Evolutionary conservation across 2,329 filamentous ascomycete genomes (phyloP).

Genomic region (Apiospora malaysiana): DNA sequence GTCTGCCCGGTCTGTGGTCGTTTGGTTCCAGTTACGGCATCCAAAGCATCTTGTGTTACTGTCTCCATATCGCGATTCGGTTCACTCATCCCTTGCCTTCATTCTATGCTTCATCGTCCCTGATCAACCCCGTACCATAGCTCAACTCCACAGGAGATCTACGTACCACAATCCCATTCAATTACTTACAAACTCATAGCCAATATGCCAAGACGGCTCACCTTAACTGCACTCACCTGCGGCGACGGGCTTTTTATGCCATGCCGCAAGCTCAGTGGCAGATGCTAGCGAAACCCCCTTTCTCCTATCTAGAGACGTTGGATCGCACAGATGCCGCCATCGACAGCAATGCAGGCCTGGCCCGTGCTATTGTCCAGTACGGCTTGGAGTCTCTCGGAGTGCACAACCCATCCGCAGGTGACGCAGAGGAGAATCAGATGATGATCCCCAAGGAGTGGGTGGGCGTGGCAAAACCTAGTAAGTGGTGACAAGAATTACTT

Average conservation of each 20-base stretch:
- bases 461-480: constrained; percentile 66
- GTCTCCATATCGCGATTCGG: not conserved
- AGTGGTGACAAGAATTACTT: not conserved
- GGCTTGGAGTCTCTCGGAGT: constrained; percentile 72
- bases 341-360: constrained; percentile 83
- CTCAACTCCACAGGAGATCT: not conserved
- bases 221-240: constrained; percentile 87
- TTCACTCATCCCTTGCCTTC: constrained; percentile 23
- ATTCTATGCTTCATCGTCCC: not conserved
- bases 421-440: constrained; percentile 39
- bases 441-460: constrained; percentile 67
- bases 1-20: not conserved
- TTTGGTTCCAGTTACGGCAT: not conserved
- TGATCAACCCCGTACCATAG: not conserved
- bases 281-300: constrained; percentile 79
- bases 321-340: constrained; percentile 85
- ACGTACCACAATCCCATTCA: not conserved
- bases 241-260: constrained; percentile 91
- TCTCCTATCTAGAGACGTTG: constrained; percentile 81
- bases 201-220: constrained; percentile 87
- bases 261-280: constrained; percentile 84
- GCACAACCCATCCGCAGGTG: constrained; percentile 40
- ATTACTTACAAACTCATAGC: constrained; percentile 49
- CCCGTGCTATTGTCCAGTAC: constrained; percentile 75
- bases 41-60: not conserved